These are phyloP conservation scores for Phyllosticta ampelicida DNA, from an alignment of 2,329 filamentous ascomycete genomes.

Conservation along the genomic window DNA sequence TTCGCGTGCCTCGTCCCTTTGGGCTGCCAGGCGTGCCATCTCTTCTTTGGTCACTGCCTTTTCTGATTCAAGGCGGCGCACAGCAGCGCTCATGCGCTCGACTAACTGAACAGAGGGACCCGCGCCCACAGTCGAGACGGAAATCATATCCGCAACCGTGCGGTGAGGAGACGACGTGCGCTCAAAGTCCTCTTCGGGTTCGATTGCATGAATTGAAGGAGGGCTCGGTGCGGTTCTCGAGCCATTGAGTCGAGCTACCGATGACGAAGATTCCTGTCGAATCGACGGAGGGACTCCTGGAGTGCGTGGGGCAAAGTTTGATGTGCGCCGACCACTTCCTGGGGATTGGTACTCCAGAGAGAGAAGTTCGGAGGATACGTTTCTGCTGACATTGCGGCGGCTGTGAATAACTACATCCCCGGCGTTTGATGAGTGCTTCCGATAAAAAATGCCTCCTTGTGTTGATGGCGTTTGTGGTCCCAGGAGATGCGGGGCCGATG, in stretches of 20 bases:
- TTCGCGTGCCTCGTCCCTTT: slow-evolving; percentile 81
- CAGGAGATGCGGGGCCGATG: neutral
- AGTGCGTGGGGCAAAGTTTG: slow-evolving; percentile 22
- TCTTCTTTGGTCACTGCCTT: slow-evolving; percentile 86
- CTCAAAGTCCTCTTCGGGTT: slow-evolving; percentile 38
- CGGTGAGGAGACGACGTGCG: slow-evolving; percentile 53
- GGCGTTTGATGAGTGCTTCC: slow-evolving; percentile 26
- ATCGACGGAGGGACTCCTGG: slow-evolving; percentile 23
- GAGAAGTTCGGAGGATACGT: slow-evolving; percentile 19
- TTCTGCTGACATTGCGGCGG: slow-evolving; percentile 21
- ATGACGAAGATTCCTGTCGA: slow-evolving; percentile 21
- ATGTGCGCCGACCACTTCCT: slow-evolving; percentile 26
- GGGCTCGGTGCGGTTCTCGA: slow-evolving; percentile 25
- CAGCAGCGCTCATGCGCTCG: slow-evolving; percentile 88
- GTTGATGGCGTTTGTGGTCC: slow-evolving; percentile 6
- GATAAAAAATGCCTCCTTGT: slow-evolving; percentile 17
- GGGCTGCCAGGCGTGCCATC: slow-evolving; percentile 63
- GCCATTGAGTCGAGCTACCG: slow-evolving; percentile 27
- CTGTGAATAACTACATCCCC: slow-evolving; percentile 23
- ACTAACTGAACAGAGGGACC: slow-evolving; percentile 92
- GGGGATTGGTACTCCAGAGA: slow-evolving; percentile 26
- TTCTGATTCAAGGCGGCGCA: slow-evolving; percentile 82
- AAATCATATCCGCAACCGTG: slow-evolving; percentile 64
- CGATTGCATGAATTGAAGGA: slow-evolving; percentile 36
- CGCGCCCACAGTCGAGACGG: slow-evolving; percentile 77